Base-by-base conservation (phyloP, 345 rosid genomes). In the Ricinus communis region DNA sequence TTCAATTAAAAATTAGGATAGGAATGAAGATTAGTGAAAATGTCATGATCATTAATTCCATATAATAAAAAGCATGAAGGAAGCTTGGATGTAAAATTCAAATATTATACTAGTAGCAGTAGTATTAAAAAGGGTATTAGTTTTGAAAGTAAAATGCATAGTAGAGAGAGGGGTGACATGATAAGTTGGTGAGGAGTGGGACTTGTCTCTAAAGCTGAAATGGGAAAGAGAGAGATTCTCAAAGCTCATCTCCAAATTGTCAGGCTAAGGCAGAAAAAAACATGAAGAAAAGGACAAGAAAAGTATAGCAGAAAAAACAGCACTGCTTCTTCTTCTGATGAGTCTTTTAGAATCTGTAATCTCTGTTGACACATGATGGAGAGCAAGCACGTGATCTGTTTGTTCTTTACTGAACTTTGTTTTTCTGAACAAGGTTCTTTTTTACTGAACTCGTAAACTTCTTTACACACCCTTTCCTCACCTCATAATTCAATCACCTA, bases 321-420 rank as follows among this genome's bases (percentile, higher is more conserved):
- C 38, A 24, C 38, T 55, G 61, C 52, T 55, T 22, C 15, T 25
- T 58, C 22, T 61, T 43, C 49, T 45, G 21, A 45, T 62, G 9
- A 36, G 64, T 33, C 15, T 10, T 6, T 60, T 60, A 8, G 45
- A 60, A 33, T 25, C 36, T 56, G 28, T 15, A 56, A 56, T 56
- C 8, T 28, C 8, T 8, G 18, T 54, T 10, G 28, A 54, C 15
- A 24, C 14, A 22, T 18, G 46, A 22, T 15, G 15, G 11, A 52
- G 5, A 57, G 54, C 24, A 30, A 27, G 54, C 72, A 69, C 65
- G 65, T 69, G 72, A 69, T 57, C 19, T 57, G 52, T 15, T 55
- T 55, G 62, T 40, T 67, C 46, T 40, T 68, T 55, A 38, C 13
- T 51, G 70, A 4, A 21, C 38, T 27, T 7, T 5, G 0, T 36